Conservation (phyloP, 495 filamentous ascomycete genomes). For the Podospora pseudopauciseta region DNA sequence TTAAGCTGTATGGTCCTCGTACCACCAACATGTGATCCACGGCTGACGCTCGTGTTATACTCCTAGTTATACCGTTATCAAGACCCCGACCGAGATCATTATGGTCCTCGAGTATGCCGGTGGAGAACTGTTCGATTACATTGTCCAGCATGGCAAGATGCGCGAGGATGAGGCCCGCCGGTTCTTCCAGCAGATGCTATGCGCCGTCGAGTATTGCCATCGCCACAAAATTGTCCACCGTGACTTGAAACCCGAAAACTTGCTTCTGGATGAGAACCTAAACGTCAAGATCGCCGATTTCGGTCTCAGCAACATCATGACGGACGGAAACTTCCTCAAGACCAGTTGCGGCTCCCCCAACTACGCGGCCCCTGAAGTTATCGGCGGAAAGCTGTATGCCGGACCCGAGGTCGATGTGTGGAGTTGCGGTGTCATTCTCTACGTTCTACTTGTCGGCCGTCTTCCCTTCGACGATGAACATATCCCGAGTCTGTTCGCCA, state of each 20-base stretch:
- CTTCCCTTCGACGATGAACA: conserved; percentile 98
- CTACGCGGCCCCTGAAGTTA: conserved; percentile 96
- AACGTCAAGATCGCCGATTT: conserved; percentile 99
- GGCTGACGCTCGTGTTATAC: conserved; percentile 4
- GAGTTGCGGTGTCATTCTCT: conserved; percentile 98
- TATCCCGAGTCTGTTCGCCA: conserved; percentile 44
- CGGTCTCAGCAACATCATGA: conserved; percentile 98
- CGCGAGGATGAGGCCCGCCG: conserved; percentile 83
- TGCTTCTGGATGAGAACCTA: conserved; percentile 86
- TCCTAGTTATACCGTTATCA: conserved; percentile 90
- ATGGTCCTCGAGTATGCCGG: conserved; percentile 99
- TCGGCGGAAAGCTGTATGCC: conserved; percentile 94
- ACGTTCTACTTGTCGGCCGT: conserved; percentile 86
- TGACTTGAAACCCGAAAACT: conserved; percentile 95
- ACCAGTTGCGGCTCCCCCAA: conserved; percentile 98
- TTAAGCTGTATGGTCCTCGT: conserved; percentile 72
- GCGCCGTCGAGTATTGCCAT: conserved; percentile 98
- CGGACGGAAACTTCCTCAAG: conserved; percentile 97
- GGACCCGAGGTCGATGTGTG: conserved; percentile 98
- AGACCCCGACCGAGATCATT: conserved; percentile 86
- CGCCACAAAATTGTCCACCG: conserved; percentile 98
- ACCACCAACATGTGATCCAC: neutral
- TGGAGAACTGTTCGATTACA: conserved; percentile 94
- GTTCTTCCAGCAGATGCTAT: conserved; percentile 99
- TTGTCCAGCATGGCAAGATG: conserved; percentile 87